Evolutionary conservation across 2,329 filamentous ascomycete genomes (phyloP).

Genomic region (Botrytis paeoniae): DNA sequence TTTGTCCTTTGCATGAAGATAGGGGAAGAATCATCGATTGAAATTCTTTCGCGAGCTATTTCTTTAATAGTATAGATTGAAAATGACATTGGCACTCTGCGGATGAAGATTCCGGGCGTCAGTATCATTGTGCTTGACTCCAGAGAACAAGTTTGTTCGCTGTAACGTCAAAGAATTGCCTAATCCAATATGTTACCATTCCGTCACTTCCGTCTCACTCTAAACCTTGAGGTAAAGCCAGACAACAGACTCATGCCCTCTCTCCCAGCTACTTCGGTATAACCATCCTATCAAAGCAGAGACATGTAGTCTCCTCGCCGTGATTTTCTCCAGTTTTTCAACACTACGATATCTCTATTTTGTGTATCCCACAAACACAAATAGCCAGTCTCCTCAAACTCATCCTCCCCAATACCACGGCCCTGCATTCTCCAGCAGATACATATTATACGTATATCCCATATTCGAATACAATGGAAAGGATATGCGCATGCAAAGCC

Average conservation of each 20-base stretch:
- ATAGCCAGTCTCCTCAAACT: not conserved
- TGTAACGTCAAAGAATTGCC: not conserved
- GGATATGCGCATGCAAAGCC: not conserved
- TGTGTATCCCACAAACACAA: not conserved
- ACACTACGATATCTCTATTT: not conserved
- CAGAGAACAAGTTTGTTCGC: not conserved
- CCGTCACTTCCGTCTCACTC: not conserved
- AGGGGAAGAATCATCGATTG: not conserved
- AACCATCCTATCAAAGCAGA: not conserved
- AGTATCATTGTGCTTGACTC: not conserved
- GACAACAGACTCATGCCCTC: not conserved
- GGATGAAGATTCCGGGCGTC: not conserved
- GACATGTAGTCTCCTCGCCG: not conserved
- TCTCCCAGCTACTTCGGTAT: not conserved
- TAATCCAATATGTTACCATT: not conserved
- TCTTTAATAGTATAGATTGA: not conserved
- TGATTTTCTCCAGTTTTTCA: not conserved
- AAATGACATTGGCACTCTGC: not conserved
- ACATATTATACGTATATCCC: not conserved
- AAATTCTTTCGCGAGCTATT: not conserved
- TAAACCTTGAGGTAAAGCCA: not conserved
- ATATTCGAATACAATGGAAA: not conserved
- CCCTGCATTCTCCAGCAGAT: too few species aligned
- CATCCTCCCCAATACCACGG: not conserved
- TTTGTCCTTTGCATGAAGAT: not conserved